These are phyloP conservation scores for Phytopythium helicoides DNA, from an alignment of 352 stramenopile genomes.

Conservation along the genomic window DNA sequence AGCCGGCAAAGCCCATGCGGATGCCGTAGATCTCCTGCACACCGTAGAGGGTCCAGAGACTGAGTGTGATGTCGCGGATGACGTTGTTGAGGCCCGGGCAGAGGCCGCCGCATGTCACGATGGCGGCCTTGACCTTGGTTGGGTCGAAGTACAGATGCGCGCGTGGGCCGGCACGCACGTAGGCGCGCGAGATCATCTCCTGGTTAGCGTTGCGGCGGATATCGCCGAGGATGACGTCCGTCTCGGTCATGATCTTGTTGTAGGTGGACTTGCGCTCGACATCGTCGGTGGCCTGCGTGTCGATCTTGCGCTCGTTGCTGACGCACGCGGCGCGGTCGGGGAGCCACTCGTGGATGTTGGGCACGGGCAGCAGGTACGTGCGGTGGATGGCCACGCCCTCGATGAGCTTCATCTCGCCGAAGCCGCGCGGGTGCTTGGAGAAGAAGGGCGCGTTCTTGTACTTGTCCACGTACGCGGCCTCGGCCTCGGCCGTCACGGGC, in stretches of 20 bases:
- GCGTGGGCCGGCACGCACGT: constrained; percentile 76
- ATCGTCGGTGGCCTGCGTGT: constrained; percentile 57
- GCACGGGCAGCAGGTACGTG: constrained; percentile 74
- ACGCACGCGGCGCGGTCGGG: constrained; percentile 48
- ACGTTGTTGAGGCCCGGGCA: constrained; percentile 99
- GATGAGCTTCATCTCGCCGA: constrained; percentile 76
- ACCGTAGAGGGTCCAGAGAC: constrained; percentile 88
- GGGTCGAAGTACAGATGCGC: constrained; percentile 75
- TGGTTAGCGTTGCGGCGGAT: constrained; percentile 72
- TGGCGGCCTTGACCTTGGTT: constrained; percentile 78
- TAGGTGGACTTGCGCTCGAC: constrained; percentile 76
- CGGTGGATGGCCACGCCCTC: constrained; percentile 60
- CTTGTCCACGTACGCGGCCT: constrained; percentile 32
- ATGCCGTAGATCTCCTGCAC: constrained; percentile 84
- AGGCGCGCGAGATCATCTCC: constrained; percentile 66
- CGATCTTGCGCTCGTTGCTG: constrained; percentile 75
- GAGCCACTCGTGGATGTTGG: constrained; percentile 68
- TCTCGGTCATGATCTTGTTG: constrained; percentile 85
- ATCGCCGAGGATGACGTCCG: constrained; percentile 81
- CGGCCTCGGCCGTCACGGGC: constrained; percentile 3
- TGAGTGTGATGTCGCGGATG: constrained; percentile 95
- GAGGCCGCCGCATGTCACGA: constrained; percentile 93
- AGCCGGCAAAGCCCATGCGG: constrained; percentile 77
- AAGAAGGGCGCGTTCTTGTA: constrained; percentile 75
- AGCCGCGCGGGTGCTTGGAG: constrained; percentile 76